phyloP scores from a whole-genome alignment of 169 alveolate species.

The Eimeria acervulina region DNA sequence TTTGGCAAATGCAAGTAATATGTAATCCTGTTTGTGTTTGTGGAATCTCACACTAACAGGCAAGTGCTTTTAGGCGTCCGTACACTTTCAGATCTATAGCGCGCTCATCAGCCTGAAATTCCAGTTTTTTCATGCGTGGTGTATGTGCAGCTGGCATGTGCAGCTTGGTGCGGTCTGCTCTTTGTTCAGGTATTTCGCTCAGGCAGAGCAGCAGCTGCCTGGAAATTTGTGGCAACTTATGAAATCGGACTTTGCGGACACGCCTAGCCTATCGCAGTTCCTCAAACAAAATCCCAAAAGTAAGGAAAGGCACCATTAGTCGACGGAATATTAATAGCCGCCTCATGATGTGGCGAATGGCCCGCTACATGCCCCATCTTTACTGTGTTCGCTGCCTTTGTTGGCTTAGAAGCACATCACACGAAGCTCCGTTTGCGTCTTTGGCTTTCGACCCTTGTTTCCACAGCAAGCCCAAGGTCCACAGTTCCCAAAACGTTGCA shows the following conservation, averaged over 20 bases:
- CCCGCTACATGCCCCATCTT: background rate
- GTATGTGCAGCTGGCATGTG: background rate
- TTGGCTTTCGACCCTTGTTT: background rate
- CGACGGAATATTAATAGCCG: background rate
- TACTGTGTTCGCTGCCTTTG: background rate
- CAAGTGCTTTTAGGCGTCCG: background rate
- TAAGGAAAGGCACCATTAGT: background rate
- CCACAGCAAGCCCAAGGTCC: background rate
- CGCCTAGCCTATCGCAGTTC: constrained; percentile 83
- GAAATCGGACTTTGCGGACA: constrained; percentile 79
- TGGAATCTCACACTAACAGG: too few relatives aligned
- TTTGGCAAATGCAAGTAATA: background rate
- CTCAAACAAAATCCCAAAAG: constrained; percentile 57
- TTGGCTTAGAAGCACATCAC: background rate
- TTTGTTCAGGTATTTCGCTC: constrained; percentile 82
- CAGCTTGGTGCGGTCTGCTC: constrained; percentile 4
- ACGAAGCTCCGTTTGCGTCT: background rate
- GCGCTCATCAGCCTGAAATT: background rate
- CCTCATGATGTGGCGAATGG: background rate
- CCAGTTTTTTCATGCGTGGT: background rate
- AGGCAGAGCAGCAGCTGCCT: constrained; percentile 88
- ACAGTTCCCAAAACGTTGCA: background rate
- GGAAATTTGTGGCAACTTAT: constrained; percentile 81
- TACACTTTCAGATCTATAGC: background rate
- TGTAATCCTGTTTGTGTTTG: background rate